These are phyloP conservation scores for Monosporascus sp. DNA, from an alignment of 2,329 filamentous ascomycete species.

Conservation along the genomic window DNA sequence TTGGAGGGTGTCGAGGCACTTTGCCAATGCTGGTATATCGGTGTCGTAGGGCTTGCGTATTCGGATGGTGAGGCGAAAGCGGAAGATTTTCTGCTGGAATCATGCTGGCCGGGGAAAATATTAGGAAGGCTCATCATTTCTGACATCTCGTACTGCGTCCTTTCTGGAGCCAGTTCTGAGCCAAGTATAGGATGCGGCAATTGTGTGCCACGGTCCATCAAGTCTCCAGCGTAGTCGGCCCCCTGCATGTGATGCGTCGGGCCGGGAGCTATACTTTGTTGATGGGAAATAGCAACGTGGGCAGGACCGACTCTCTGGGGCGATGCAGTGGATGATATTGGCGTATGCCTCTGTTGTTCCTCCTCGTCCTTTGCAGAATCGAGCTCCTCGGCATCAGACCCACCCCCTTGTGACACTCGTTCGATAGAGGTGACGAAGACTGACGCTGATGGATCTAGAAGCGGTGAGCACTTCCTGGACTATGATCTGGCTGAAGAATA, in stretches of 20 bases:
- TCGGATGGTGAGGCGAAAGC: constrained; percentile 39
- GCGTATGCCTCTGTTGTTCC: constrained; percentile 29
- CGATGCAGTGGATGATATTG: constrained; percentile 30
- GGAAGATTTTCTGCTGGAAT: constrained; percentile 41
- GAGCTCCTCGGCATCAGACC: constrained; percentile 43
- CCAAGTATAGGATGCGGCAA: constrained; percentile 37
- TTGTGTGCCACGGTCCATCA: constrained; percentile 38
- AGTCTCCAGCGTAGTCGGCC: constrained; percentile 25
- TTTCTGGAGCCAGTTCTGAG: constrained; percentile 35
- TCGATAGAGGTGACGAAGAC: constrained; percentile 50
- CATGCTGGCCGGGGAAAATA: constrained; percentile 40
- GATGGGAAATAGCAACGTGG: constrained; percentile 30
- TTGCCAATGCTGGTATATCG: constrained; percentile 43
- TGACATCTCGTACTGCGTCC: constrained; percentile 26
- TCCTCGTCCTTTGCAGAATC: constrained; percentile 38
- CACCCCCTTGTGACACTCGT: constrained; percentile 41
- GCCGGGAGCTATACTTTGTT: constrained; percentile 31
- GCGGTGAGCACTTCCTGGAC: constrained; percentile 7
- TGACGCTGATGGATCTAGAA: constrained; percentile 33
- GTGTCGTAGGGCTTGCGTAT: constrained; percentile 36
- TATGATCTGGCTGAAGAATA: neutral
- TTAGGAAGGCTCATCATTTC: constrained; percentile 35
- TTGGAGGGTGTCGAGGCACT: constrained; percentile 36
- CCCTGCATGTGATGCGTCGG: constrained; percentile 19
- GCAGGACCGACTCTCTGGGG: constrained; percentile 29